Percentiles rank a stretch among this genome's conserved stretches.
These are phyloP conservation scores for Wickerhamiella infanticola DNA, from an alignment of 1,139 yeast species.

Conservation along the genomic window DNA sequence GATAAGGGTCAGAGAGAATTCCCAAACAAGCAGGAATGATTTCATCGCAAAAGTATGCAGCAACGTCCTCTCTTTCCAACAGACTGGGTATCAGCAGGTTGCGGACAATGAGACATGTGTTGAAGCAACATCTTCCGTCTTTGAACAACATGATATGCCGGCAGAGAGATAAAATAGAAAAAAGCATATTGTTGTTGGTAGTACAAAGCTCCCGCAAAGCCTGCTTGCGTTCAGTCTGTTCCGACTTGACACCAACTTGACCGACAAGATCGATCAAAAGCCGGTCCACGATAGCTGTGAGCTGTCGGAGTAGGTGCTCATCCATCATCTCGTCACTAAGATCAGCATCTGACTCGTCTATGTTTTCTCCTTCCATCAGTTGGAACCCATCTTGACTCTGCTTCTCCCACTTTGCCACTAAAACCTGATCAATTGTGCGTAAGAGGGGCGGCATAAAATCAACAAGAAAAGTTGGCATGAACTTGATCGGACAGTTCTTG, in stretches of 20 bases:
- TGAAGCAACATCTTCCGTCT: slow-evolving; percentile 85
- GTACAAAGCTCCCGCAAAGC: slow-evolving; percentile 32
- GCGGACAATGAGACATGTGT: slow-evolving; percentile 67
- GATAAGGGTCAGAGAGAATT: slow-evolving; percentile 60
- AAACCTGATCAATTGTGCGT: slow-evolving; percentile 51
- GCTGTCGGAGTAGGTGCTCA: slow-evolving; percentile 81
- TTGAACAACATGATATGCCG: slow-evolving; percentile 67
- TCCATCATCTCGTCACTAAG: slow-evolving; percentile 98
- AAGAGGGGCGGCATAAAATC: slow-evolving; percentile 67
- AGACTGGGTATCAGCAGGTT: slow-evolving; percentile 46
- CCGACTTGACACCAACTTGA: slow-evolving; percentile 27
- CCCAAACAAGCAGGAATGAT: slow-evolving; percentile 37
- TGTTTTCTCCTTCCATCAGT: slow-evolving; percentile 36
- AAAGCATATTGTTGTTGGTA: slow-evolving; percentile 50
- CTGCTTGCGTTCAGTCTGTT: slow-evolving; percentile 11
- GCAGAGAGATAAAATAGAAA: slow-evolving; percentile 61
- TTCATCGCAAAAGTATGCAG: slow-evolving; percentile 47
- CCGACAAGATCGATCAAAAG: slow-evolving; percentile 79
- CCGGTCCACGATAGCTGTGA: slow-evolving; percentile 87
- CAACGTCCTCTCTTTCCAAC: slow-evolving; percentile 60
- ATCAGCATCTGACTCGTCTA: slow-evolving; percentile 43
- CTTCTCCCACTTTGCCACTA: slow-evolving; percentile 60
- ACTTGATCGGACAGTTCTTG: slow-evolving; percentile 69
- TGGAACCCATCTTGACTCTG: slow-evolving; percentile 58
- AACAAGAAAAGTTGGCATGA: slow-evolving; percentile 53